phyloP scores from a whole-genome alignment of 352 stramenopile species.

The Phytophthora multivora region DNA sequence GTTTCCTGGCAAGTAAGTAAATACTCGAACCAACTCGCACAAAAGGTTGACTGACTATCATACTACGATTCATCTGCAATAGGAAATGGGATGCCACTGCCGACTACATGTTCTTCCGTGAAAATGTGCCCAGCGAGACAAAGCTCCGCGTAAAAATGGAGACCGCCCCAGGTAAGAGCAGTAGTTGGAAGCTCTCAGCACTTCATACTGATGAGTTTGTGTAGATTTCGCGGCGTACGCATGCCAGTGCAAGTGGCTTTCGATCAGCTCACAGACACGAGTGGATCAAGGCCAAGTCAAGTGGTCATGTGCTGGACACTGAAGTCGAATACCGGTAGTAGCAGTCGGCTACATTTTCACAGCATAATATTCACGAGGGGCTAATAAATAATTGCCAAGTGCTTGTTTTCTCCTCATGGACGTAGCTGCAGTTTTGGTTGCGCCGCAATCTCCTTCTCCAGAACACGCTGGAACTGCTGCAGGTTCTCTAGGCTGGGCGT shows the following conservation, averaged over 20 bases:
- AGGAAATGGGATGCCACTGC: constrained; percentile 72
- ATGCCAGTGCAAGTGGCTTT: constrained; percentile 85
- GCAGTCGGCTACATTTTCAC: constrained; percentile 11
- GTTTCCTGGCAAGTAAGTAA: constrained; percentile 67
- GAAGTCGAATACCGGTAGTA: constrained; percentile 1
- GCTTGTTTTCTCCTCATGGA: constrained; percentile 28
- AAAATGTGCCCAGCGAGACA: constrained; percentile 75
- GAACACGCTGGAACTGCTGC: constrained; percentile 38
- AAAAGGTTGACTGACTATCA: background rate
- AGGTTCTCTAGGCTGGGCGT: constrained; percentile 22
- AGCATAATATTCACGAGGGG: constrained; percentile 14
- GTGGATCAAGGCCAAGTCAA: constrained; percentile 65
- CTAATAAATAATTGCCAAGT: constrained; percentile 29
- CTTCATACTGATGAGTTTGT: constrained; percentile 1
- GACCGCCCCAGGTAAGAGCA: constrained; percentile 39
- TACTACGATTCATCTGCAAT: background rate
- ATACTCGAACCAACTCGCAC: background rate
- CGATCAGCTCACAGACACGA: constrained; percentile 52
- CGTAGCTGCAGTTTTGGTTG: constrained; percentile 63
- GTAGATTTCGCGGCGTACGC: constrained; percentile 68
- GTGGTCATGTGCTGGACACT: constrained; percentile 77
- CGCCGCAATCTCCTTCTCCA: constrained; percentile 54
- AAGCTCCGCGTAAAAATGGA: constrained; percentile 78
- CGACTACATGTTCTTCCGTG: constrained; percentile 89
- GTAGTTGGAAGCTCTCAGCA: background rate